Evolutionary conservation across 208 protist species (phyloP), one percentile per base, ranked within the genome.

Genomic region (Balamuthia mandrillaris): DNA sequence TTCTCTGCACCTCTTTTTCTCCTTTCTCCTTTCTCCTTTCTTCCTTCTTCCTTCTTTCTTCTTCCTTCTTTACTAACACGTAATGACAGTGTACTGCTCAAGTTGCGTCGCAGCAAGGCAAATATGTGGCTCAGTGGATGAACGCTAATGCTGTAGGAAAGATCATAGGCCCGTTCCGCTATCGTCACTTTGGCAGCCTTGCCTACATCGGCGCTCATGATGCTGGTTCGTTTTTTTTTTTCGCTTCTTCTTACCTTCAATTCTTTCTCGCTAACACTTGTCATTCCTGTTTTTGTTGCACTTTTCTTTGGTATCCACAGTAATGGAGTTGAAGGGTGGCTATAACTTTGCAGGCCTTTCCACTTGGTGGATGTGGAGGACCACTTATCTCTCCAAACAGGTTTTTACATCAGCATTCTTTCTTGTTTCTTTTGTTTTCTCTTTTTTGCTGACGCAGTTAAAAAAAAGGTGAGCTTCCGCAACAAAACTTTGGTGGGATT

Each of bases 401-500:
- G 52, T 60, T 49, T 21, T n/a, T n/a, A n/a, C n/a, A n/a, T n/a
- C n/a, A n/a, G n/a, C n/a, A 16, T 27, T 33, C 52, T 33, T 7
- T 0, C 52, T 60, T n/a, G 7, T 27, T 60, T 0, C 31, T 60
- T 21, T 21, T 14, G 52, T n/a, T n/a, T n/a, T n/a, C n/a, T n/a
- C n/a, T n/a, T n/a, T n/a, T n/a, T n/a, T n/a, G n/a, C n/a, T n/a
- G n/a, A n/a, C n/a, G 2, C 10, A 18, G n/a, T 60, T 60, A 33
- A 27, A 27, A 18, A 9, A 31, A 24, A 70, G 61, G 65, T 74
- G 65, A 78, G 70, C 70, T 35, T 52, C 14, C 70, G 70, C 18
- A 78, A 78, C 70, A 78, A 78, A 49, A 29, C 58, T 37, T 78
- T 60, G 47, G 77, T 83, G 52, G 77, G 56, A 6, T 27, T 83